phyloP scores from a whole-genome alignment of 495 filamentous ascomycete species.

The Massariosphaeria phaeospora region DNA sequence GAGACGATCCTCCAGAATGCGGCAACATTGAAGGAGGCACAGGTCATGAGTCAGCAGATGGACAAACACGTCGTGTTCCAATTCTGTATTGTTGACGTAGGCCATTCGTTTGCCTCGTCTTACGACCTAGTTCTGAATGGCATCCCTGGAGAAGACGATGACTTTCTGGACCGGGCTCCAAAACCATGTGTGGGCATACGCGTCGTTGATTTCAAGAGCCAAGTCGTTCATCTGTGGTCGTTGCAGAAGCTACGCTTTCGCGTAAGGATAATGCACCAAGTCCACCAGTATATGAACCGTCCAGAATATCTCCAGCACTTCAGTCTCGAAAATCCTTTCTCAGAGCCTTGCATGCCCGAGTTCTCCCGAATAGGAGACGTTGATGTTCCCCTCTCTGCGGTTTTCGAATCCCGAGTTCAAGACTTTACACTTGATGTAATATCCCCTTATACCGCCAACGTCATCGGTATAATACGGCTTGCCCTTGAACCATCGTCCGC shows the following conservation, averaged over 20 bases:
- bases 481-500: slow-evolving; percentile 92
- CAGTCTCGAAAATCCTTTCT: slow-evolving; percentile 76
- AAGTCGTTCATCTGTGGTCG: slow-evolving; percentile 89
- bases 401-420: slow-evolving; percentile 92
- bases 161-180: slow-evolving; percentile 69
- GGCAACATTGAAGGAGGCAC: slow-evolving; percentile 84
- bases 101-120: slow-evolving; percentile 82
- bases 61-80: slow-evolving; percentile 93
- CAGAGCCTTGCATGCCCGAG: slow-evolving; percentile 80
- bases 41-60: slow-evolving; percentile 96
- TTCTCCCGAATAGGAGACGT: slow-evolving; percentile 92
- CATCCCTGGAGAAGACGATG: slow-evolving; percentile 82
- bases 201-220: slow-evolving; percentile 85
- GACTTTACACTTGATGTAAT: slow-evolving; percentile 86
- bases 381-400: slow-evolving; percentile 85
- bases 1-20: slow-evolving; percentile 86
- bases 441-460: slow-evolving; percentile 87
- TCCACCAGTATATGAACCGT: slow-evolving; percentile 92
- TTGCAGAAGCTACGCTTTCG: slow-evolving; percentile 84
- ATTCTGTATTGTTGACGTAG: slow-evolving; percentile 83
- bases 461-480: slow-evolving; percentile 81
- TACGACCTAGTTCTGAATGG: slow-evolving; percentile 95
- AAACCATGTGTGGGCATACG: slow-evolving; percentile 91
- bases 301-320: slow-evolving; percentile 88
- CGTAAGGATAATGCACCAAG: slow-evolving; percentile 85